Conservation (phyloP, 441 rosid species). For the Mallotus japonicus region DNA sequence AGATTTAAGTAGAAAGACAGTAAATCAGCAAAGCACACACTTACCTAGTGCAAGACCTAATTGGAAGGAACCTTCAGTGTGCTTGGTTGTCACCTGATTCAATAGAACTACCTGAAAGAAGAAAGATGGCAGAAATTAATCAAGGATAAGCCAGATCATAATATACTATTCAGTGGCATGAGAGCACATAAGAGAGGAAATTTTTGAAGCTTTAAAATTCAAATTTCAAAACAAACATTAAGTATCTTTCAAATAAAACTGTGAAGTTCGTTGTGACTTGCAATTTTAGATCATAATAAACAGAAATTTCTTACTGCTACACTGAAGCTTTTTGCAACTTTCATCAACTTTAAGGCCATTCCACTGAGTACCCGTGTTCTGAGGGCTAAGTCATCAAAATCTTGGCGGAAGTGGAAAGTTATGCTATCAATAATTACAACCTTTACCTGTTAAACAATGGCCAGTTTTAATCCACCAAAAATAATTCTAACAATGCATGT, state of each 20-base stretch:
- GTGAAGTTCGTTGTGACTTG: neutral
- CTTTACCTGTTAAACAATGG: slow-evolving; percentile 59
- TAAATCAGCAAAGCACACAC: neutral
- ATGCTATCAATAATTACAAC: slow-evolving; percentile 75
- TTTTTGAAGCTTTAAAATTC: neutral
- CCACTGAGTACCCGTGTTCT: slow-evolving; percentile 77
- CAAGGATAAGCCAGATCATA: neutral
- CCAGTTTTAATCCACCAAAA: neutral
- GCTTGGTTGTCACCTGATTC: slow-evolving; percentile 89
- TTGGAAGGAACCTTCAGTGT: slow-evolving; percentile 69
- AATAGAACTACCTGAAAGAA: slow-evolving; percentile 69
- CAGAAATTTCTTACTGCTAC: slow-evolving; percentile 58
- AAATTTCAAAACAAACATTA: neutral
- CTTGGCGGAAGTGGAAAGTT: slow-evolving; percentile 95
- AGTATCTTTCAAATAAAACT: neutral
- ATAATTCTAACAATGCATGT: neutral
- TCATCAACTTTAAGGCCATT: slow-evolving; percentile 84
- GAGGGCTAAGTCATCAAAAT: slow-evolving; percentile 76
- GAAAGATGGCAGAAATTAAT: slow-evolving; percentile 1
- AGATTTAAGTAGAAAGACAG: neutral
- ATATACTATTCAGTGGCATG: too few species aligned
- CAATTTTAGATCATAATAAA: neutral
- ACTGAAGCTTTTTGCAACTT: slow-evolving; percentile 71
- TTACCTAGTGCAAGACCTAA: slow-evolving; percentile 83
- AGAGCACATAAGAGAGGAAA: neutral